Evolutionary conservation across 192 early-diverging fungal genomes (phyloP), one percentile per base, ranked within the genome.

Genomic region (Tieghemiomyces parasiticus): DNA sequence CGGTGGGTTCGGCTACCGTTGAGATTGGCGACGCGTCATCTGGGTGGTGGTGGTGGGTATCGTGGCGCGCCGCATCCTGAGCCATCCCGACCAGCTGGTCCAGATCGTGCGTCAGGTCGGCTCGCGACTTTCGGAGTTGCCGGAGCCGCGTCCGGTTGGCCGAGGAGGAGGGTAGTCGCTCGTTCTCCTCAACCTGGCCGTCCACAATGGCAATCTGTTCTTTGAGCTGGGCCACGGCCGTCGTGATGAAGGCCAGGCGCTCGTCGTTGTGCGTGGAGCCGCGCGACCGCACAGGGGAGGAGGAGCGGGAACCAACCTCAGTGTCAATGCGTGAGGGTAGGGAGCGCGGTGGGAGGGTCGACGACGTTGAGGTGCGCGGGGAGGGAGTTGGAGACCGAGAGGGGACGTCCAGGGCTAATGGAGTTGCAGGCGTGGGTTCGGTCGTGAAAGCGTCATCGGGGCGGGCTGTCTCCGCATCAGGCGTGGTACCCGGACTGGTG

Each of bases 161-260:
- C 8, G 8, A 6, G 8, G 38, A 42, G 6, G 16, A 42, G 8
- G 6, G 38, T 6, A 16, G 16, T 42, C 38, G 38, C 8, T 6
- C 38, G 8, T 4, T 9, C 4, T 48, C 47, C 24, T 48, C 47
- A 12, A 34, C 13, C 34, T 56, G 54, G 32, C 34, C 32, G 31
- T 56, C 34, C 9, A 56, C 3, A 35, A 56, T 56, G 1, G 34
- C 10, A 19, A 56, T 56, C 20, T 34, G 54, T 35, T 56, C 54
- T 4, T 35, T 31, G 19, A 56, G 31, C 32, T 35, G 54, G 20
- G 32, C 54, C 1, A 56, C 34, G 30, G 54, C 29, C 14, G 54
- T 33, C 34, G 28, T 34, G 16, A 56, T 16, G 20, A 56, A 56
- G 19, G 14, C 54, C 22, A 52, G 24, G 13, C 30, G 50, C 14